A percentile compares a stretch with the other conserved stretches of the same genome.
Conservation (phyloP, 176 grass and related monocot species). For the Eremochloa ophiuroides region DNA sequence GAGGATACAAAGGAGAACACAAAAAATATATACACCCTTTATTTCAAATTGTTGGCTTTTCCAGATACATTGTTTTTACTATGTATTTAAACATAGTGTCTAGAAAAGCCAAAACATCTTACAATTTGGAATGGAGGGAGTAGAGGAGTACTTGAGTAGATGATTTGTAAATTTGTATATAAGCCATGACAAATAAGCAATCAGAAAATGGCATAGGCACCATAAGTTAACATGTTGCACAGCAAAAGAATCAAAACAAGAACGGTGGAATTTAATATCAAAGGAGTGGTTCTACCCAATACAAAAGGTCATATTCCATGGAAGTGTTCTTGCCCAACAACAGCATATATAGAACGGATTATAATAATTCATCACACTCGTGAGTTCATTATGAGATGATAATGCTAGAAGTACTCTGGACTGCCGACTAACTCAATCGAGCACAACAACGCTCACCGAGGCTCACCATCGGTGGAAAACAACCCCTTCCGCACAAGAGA, state of each 20-base stretch:
- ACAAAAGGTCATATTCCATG: neutral
- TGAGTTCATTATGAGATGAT: neutral
- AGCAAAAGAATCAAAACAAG: neutral
- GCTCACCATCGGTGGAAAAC: neutral
- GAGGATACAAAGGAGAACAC: neutral
- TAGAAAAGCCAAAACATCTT: neutral
- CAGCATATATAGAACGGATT: neutral
- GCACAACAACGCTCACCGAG: neutral
- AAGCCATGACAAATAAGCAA: neutral
- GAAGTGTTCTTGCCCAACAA: neutral
- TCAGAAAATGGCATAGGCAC: neutral
- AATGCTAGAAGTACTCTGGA: neutral
- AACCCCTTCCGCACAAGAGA: neutral
- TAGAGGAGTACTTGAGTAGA: neutral
- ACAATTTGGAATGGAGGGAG: neutral
- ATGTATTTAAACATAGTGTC: neutral
- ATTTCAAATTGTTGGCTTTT: neutral
- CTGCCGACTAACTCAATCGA: neutral
- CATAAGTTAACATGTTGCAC: neutral
- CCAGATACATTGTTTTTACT: neutral
- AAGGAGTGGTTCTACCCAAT: neutral
- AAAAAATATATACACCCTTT: neutral
- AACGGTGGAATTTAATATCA: neutral
- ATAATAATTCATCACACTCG: neutral
- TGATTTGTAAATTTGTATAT: neutral